phyloP scores from a whole-genome alignment of 2,329 filamentous ascomycete species.

The Aplosporella prunicola region DNA sequence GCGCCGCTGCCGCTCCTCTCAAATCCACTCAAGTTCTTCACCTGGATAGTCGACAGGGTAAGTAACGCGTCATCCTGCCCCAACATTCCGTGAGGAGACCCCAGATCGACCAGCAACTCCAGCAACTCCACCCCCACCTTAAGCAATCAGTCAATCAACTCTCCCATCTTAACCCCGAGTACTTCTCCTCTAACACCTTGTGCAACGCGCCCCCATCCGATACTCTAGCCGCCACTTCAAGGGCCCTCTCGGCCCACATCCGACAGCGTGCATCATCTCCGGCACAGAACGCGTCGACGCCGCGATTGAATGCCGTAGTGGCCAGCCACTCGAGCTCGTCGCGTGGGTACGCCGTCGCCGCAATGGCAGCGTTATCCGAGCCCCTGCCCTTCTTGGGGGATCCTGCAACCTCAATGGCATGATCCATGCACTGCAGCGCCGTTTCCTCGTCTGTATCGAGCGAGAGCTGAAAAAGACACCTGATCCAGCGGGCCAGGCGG shows the following conservation, averaged over 20 bases:
- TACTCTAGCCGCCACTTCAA: conserved; percentile 51
- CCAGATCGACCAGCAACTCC: too few relatives aligned
- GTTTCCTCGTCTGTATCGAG: conserved; percentile 41
- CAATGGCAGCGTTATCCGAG: neutral
- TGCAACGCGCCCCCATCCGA: conserved; percentile 38
- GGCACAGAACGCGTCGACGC: conserved; percentile 53
- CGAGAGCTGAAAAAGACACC: conserved; percentile 64
- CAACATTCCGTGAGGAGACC: too few relatives aligned
- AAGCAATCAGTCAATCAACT: too few relatives aligned
- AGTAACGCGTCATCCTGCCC: too few relatives aligned
- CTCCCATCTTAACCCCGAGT: conserved; percentile 41
- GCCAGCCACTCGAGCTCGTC: conserved; percentile 71
- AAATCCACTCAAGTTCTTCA: too few relatives aligned
- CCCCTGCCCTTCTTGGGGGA: conserved; percentile 11
- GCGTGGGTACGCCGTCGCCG: conserved; percentile 45
- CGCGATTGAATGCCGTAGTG: conserved; percentile 59
- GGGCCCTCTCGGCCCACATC: conserved; percentile 54
- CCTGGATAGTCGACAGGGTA: too few relatives aligned
- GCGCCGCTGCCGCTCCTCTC: too few relatives aligned
- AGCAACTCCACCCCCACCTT: too few relatives aligned
- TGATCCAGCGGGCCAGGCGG: conserved; percentile 65
- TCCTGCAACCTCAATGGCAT: conserved; percentile 42
- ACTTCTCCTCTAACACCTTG: conserved; percentile 33
- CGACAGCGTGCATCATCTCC: conserved; percentile 47
- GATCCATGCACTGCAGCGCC: conserved; percentile 50